phyloP scores from a whole-genome alignment of 1,284 basidiomycete species.

The Schizophyllum amplum region DNA sequence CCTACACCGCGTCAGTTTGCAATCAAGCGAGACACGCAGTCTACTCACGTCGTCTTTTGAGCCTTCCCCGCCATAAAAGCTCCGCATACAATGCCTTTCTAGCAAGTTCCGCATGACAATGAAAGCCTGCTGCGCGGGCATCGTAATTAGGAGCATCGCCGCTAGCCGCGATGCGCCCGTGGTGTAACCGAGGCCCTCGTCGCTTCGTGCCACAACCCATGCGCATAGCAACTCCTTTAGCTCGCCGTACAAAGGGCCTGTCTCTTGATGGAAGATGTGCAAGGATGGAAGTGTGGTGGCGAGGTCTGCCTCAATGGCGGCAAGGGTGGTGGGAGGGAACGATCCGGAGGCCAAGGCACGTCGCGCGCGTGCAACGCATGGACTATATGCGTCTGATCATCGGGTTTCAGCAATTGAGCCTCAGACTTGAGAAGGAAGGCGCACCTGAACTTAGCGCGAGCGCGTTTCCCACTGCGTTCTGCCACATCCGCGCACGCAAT shows the following conservation, averaged over 20 bases:
- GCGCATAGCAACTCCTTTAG: slow-evolving; percentile 83
- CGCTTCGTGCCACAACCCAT: slow-evolving; percentile 86
- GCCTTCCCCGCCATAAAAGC: slow-evolving; percentile 72
- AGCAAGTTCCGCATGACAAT: slow-evolving; percentile 84
- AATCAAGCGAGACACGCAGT: background rate
- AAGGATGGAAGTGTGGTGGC: slow-evolving; percentile 74
- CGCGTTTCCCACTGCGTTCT: slow-evolving; percentile 81
- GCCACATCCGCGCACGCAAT: slow-evolving; percentile 83
- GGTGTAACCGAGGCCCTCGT: slow-evolving; percentile 80
- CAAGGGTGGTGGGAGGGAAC: slow-evolving; percentile 68
- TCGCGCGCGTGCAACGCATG: slow-evolving; percentile 66
- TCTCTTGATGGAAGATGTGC: slow-evolving; percentile 78
- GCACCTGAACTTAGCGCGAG: slow-evolving; percentile 82
- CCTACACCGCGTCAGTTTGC: slow-evolving; percentile 34
- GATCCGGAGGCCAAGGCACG: slow-evolving; percentile 62
- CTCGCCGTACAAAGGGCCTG: slow-evolving; percentile 81
- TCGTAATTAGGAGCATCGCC: slow-evolving; percentile 86
- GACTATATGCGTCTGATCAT: slow-evolving; percentile 65
- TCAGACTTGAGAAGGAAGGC: slow-evolving; percentile 14
- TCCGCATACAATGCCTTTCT: slow-evolving; percentile 77
- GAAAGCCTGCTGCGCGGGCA: slow-evolving; percentile 76
- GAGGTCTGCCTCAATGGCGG: slow-evolving; percentile 76
- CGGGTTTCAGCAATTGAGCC: slow-evolving; percentile 8
- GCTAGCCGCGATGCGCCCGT: slow-evolving; percentile 65
- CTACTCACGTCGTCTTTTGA: slow-evolving; percentile 73